These are phyloP conservation scores for Cubamyces lactineus DNA, from an alignment of 768 basidiomycete genomes.

Conservation along the genomic window DNA sequence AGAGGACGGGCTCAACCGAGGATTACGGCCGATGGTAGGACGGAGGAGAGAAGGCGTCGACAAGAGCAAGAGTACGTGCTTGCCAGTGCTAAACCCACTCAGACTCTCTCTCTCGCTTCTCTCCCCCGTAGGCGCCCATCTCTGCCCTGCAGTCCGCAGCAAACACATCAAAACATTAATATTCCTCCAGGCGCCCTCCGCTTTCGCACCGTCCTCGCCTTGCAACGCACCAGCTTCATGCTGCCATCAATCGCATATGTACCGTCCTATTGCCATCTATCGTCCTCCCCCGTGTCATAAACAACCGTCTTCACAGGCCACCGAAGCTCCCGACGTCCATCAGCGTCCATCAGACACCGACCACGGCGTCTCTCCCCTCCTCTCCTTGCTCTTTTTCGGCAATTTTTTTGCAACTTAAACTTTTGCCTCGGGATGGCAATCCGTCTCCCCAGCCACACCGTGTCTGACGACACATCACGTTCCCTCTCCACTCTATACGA, in stretches of 20 bases:
- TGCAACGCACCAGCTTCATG: not conserved
- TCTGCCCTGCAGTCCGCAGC: not conserved
- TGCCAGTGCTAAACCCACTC: not conserved
- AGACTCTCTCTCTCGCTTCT: not conserved
- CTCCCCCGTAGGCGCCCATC: conserved; percentile 1
- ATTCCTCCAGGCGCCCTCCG: not conserved
- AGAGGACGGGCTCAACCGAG: not conserved
- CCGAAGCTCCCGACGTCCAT: not conserved
- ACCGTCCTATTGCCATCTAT: conserved; percentile 13
- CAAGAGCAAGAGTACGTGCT: not conserved
- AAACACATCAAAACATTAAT: not conserved
- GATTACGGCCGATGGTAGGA: not conserved
- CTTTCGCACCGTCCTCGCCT: not conserved
- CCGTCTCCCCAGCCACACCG: not conserved
- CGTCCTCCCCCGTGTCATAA: not conserved
- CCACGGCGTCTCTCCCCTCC: not conserved
- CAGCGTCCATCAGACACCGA: not conserved
- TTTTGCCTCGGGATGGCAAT: conserved; percentile 13
- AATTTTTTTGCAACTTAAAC: conserved; percentile 17
- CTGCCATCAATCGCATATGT: conserved; percentile 1
- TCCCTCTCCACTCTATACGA: not conserved
- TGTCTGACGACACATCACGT: not conserved
- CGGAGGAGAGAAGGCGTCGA: not conserved
- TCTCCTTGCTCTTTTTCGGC: conserved; percentile 7
- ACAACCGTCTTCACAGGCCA: too few species aligned